Conservation (phyloP, 2,329 filamentous ascomycete genomes). For the Cytospora mali region DNA sequence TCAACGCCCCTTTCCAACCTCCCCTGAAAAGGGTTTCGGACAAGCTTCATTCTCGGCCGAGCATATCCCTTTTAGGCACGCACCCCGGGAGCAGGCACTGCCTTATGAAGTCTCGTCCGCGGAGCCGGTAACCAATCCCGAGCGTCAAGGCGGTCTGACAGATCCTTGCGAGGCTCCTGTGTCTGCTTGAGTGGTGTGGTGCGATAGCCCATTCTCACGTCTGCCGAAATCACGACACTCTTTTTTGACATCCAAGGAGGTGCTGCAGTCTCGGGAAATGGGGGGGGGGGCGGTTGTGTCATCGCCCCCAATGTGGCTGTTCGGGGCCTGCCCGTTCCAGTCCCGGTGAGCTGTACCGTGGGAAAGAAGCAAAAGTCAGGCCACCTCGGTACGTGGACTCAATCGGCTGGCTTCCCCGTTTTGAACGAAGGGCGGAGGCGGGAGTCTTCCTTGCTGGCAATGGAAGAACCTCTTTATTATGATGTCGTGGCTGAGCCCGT, state of each 20-base stretch:
- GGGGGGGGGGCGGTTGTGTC: no score
- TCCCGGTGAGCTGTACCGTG: neutral
- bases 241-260: neutral
- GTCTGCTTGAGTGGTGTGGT: neutral
- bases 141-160: neutral
- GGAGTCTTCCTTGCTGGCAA: no score
- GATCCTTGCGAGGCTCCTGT: neutral
- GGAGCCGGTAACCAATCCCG: slow-evolving; percentile 17
- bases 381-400: neutral
- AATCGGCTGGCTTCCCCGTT: neutral
- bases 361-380: neutral
- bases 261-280: neutral
- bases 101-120: slow-evolving; percentile 2
- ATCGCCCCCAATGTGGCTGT: neutral
- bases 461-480: neutral
- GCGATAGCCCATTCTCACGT: neutral
- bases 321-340: neutral
- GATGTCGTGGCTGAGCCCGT: neutral
- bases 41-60: neutral
- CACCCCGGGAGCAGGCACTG: neutral
- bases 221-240: neutral
- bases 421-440: neutral
- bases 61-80: neutral
- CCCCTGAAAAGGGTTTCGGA: no score
- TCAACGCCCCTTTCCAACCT: no score